These are phyloP conservation scores for Pugionium cornutum DNA, from an alignment of 345 rosid species.

Conservation along the genomic window DNA sequence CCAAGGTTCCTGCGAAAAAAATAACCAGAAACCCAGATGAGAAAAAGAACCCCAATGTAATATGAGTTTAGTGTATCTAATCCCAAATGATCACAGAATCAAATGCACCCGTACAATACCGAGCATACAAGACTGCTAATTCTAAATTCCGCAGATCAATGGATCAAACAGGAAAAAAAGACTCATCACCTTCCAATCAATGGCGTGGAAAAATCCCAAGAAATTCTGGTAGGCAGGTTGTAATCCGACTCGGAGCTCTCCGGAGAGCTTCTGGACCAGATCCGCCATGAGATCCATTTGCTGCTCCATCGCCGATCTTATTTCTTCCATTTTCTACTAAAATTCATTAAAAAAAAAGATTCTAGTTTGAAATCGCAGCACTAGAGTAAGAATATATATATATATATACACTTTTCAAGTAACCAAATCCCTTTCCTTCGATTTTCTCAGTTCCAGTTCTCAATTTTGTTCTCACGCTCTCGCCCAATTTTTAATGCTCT, in stretches of 20 bases:
- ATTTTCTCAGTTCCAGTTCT: slow-evolving; percentile 1
- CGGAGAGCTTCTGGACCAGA: slow-evolving; percentile 78
- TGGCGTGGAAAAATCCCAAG: slow-evolving; percentile 84
- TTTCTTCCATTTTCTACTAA: slow-evolving; percentile 56
- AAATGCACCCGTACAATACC: neutral
- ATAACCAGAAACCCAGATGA: slow-evolving; percentile 1
- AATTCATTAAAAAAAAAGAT: slow-evolving; percentile 2
- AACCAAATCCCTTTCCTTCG: neutral
- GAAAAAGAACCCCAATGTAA: neutral
- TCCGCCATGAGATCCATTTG: slow-evolving; percentile 82
- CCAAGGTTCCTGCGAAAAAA: slow-evolving; percentile 71
- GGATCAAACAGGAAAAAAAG: neutral
- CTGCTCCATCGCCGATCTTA: slow-evolving; percentile 69
- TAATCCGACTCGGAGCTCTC: slow-evolving; percentile 74
- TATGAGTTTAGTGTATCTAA: neutral
- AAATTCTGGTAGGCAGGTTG: slow-evolving; percentile 78
- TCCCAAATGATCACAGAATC: neutral
- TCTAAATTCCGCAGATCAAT: neutral
- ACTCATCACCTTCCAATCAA: slow-evolving; percentile 79
- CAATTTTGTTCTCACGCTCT: neutral
- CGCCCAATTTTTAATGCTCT: slow-evolving; percentile 1
- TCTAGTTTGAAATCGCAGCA: slow-evolving; percentile 5
- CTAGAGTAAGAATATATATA: neutral
- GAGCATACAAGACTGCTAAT: neutral
- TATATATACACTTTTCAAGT: neutral